Base-by-base conservation (phyloP, 2,329 filamentous ascomycete species). In the Chalaropsis thielavioides region DNA sequence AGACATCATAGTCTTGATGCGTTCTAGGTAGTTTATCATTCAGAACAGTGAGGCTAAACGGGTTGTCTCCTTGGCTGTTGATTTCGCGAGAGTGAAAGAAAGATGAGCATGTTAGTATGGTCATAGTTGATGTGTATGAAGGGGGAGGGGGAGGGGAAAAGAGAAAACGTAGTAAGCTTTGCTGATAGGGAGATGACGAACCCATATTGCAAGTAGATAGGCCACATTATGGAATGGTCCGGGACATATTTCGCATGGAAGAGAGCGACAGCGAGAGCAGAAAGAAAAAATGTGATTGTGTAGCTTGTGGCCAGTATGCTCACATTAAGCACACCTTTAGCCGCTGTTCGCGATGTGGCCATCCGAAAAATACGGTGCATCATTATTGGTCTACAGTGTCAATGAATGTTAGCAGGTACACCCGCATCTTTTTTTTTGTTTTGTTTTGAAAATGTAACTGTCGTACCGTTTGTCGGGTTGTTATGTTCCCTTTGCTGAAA, bases 1-100 rank as follows among this genome's bases (percentile, higher is more conserved):
- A 80, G 51, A 99, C 81, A 73, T 97, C 91, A 78, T 99, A 99
- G 60, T 86, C 81, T 73, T 96, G 92, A 59, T 83, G 80, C 19
- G 83, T 78, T 69, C 87, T 83, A 68, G 94, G 76, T 59, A 82
- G 79, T 17, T 77, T 73, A 1, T 68, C 68, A n/a, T 74, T 71
- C 40, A 84, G 75, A 31, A 77, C 73, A 13, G 77, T 73, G 61
- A 83, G 71, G 66, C 78, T 81, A 68, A 80, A 84, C 0, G 82
- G 82, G 66, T 83, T 78, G n/a, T 72, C 67, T 6, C 78, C 78
- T 67, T 77, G 76, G 58, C 79, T 82, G 65, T 27, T 40, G 4
- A 38, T 11, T 15, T 27, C 4, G 56, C 44, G 54, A 65, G 61
- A 51, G 46, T 2, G 19, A 13, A 8, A 58, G 10, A 40, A 31